These are phyloP conservation scores for Zangia roseola DNA, from an alignment of 768 basidiomycete genomes.

Conservation along the genomic window DNA sequence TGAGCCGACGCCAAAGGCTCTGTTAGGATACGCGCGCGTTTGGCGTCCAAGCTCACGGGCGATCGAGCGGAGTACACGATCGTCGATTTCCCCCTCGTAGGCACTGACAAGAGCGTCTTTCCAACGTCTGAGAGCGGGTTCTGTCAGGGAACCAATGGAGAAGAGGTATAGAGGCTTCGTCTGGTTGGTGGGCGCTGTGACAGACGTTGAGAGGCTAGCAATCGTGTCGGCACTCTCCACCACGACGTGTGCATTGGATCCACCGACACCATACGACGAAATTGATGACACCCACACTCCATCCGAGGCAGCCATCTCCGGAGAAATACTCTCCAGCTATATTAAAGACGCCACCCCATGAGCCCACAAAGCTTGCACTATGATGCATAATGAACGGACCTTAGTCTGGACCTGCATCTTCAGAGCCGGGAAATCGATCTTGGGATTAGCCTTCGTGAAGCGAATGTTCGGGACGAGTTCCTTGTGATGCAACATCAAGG, in stretches of 20 bases:
- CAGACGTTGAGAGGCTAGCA: constrained; percentile 9
- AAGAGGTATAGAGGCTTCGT: constrained; percentile 26
- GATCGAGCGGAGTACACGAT: constrained; percentile 24
- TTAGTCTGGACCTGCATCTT: constrained; percentile 29
- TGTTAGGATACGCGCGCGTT: constrained; percentile 29
- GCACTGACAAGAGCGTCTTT: constrained; percentile 17
- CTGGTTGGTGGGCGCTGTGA: neutral
- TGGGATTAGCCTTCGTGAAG: constrained; percentile 27
- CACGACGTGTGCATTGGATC: constrained; percentile 35
- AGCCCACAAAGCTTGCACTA: neutral
- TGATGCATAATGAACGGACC: constrained; percentile 1
- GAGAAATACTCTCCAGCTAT: constrained; percentile 23
- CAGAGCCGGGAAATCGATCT: constrained; percentile 22
- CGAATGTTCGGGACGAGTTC: constrained; percentile 30
- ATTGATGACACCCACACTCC: constrained; percentile 33
- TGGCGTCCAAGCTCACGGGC: constrained; percentile 29
- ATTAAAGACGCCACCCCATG: neutral
- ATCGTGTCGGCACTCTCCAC: constrained; percentile 26
- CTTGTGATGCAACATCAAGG: constrained; percentile 32
- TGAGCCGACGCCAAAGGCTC: constrained; percentile 25
- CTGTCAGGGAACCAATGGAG: constrained; percentile 29
- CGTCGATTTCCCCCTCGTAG: constrained; percentile 19
- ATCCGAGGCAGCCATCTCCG: constrained; percentile 28
- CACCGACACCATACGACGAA: constrained; percentile 35
- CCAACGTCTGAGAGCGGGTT: constrained; percentile 25